These are phyloP conservation scores for Leucocoprinus leucothites DNA, from an alignment of 768 basidiomycete species.

Conservation along the genomic window DNA sequence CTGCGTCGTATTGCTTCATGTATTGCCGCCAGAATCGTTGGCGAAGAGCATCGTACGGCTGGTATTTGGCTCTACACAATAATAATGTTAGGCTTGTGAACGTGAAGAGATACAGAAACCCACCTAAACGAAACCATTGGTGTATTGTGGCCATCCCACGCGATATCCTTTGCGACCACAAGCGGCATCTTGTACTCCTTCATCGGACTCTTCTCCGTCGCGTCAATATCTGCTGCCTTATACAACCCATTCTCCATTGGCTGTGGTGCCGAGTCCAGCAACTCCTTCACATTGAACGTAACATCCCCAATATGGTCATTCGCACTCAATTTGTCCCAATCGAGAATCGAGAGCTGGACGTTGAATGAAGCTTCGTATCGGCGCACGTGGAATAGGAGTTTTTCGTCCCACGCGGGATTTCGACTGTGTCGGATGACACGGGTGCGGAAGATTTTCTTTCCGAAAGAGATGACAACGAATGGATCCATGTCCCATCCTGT, in stretches of 20 bases:
- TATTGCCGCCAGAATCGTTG: constrained; percentile 91
- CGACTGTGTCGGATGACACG: constrained; percentile 78
- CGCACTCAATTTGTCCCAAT: constrained; percentile 92
- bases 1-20: constrained; percentile 85
- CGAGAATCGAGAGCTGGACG: constrained; percentile 79
- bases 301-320: constrained; percentile 90
- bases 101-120: not conserved
- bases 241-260: constrained; percentile 61
- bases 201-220: constrained; percentile 53
- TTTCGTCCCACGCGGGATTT: constrained; percentile 93
- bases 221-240: constrained; percentile 28
- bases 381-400: constrained; percentile 91
- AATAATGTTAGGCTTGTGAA: not conserved
- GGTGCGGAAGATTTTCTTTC: constrained; percentile 95
- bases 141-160: constrained; percentile 72
- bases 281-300: constrained; percentile 64
- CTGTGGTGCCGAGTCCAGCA: constrained; percentile 65
- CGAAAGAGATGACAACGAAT: constrained; percentile 93
- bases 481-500: constrained; percentile 97
- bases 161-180: constrained; percentile 52
- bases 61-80: constrained; percentile 76
- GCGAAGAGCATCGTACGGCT: constrained; percentile 89
- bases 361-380: constrained; percentile 79
- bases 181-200: constrained; percentile 69
- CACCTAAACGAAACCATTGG: constrained; percentile 72